phyloP scores from a whole-genome alignment of 306 rosid genomes.

The Boehmeria nivea region DNA sequence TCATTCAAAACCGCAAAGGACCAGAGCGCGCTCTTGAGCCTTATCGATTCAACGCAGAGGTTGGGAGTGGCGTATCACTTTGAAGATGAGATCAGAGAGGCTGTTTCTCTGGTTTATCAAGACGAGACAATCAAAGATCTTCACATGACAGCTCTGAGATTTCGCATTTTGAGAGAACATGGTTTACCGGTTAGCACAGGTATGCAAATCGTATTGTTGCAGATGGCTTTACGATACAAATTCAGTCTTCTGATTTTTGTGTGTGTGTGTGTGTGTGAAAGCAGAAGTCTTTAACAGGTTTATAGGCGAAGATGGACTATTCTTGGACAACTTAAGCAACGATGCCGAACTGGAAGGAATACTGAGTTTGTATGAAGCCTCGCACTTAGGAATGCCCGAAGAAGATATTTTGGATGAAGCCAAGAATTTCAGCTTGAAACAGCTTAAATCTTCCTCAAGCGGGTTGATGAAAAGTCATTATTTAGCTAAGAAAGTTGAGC shows the following conservation, averaged over 20 bases:
- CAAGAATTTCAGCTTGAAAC: slow-evolving; percentile 6
- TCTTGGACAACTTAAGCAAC: slow-evolving; percentile 14
- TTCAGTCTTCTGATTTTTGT: neutral
- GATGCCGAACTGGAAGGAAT: slow-evolving; percentile 16
- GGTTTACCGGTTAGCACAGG: slow-evolving; percentile 23
- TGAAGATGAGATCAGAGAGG: slow-evolving; percentile 20
- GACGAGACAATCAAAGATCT: neutral
- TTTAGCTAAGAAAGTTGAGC: slow-evolving; percentile 5
- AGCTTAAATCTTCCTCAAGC: neutral
- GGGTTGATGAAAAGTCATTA: neutral
- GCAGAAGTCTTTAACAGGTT: slow-evolving; percentile 18
- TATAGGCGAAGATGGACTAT: slow-evolving; percentile 10
- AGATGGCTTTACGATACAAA: neutral
- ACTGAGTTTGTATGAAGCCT: slow-evolving; percentile 31
- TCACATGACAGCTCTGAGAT: slow-evolving; percentile 8
- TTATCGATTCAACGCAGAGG: slow-evolving; percentile 16
- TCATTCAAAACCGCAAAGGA: neutral
- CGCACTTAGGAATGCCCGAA: slow-evolving; percentile 21
- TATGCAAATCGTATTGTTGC: neutral
- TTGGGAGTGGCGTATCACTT: slow-evolving; percentile 31
- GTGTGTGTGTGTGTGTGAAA: neutral
- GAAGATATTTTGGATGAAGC: slow-evolving; percentile 29
- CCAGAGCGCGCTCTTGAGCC: neutral
- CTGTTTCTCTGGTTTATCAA: neutral
- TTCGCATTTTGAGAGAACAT: slow-evolving; percentile 19